Evolutionary conservation across 2,329 filamentous ascomycete genomes (phyloP).

Genomic region (Pezizomycotina sp.): DNA sequence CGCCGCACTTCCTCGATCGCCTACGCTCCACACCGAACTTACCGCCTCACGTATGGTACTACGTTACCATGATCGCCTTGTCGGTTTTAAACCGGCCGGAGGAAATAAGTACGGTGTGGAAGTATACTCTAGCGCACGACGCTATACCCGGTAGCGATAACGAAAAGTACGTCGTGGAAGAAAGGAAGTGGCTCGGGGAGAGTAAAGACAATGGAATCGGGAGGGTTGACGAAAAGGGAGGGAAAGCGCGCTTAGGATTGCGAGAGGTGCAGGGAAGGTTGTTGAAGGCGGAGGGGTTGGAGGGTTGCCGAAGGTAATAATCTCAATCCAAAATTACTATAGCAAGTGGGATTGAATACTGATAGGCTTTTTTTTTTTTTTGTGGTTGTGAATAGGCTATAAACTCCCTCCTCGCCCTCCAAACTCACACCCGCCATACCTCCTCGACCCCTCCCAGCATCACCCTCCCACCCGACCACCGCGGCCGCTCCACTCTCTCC

Average conservation of each 20-base stretch:
- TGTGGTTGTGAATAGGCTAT: slow-evolving; percentile 32
- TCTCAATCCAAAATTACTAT: not conserved
- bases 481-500: slow-evolving; percentile 30
- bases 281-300: slow-evolving; percentile 36
- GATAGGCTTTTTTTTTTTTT: too few species aligned
- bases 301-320: slow-evolving; percentile 36
- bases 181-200: slow-evolving; percentile 13
- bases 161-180: slow-evolving; percentile 28
- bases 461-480: slow-evolving; percentile 23
- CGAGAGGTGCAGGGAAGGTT: slow-evolving; percentile 36
- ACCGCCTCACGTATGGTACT: slow-evolving; percentile 36
- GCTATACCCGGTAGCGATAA: slow-evolving; percentile 24
- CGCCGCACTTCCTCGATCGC: slow-evolving; percentile 31
- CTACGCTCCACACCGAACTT: slow-evolving; percentile 32
- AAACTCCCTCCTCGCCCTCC: slow-evolving; percentile 26
- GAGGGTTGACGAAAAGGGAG: slow-evolving; percentile 11
- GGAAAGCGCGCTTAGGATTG: slow-evolving; percentile 29
- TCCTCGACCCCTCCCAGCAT: slow-evolving; percentile 6
- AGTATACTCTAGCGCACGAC: slow-evolving; percentile 30
- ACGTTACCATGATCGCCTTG: slow-evolving; percentile 34
- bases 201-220: slow-evolving; percentile 9
- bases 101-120: slow-evolving; percentile 34
- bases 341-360: slow-evolving; percentile 2
- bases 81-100: slow-evolving; percentile 36
- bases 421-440: slow-evolving; percentile 9